Percentiles rank a stretch among this genome's conserved stretches.
These are phyloP conservation scores for Leersia perrieri DNA, from an alignment of 176 grass and related monocot genomes.

Conservation along the genomic window DNA sequence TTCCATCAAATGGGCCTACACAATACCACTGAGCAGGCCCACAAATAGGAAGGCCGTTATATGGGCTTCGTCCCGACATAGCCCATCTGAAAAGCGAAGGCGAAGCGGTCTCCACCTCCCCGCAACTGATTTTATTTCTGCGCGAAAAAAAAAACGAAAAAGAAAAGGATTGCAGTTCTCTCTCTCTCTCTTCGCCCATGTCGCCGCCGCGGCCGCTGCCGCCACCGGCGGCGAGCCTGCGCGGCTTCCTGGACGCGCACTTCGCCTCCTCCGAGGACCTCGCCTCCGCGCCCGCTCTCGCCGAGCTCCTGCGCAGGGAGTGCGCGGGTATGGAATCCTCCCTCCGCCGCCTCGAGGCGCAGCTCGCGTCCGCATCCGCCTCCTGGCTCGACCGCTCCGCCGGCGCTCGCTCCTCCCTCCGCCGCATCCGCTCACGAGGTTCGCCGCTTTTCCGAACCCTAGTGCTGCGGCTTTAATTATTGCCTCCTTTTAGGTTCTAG, in stretches of 20 bases:
- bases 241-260: conserved; percentile 46
- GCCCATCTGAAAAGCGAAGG: background rate
- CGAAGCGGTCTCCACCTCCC: background rate
- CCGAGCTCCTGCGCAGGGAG: conserved; percentile 51
- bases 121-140: background rate
- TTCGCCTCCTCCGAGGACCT: conserved; percentile 48
- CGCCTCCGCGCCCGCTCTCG: conserved; percentile 38
- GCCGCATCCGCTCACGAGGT: conserved; percentile 37
- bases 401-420: conserved; percentile 19
- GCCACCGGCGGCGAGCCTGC: conserved; percentile 30
- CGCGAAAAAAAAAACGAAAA: background rate
- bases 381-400: conserved; percentile 52
- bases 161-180: background rate
- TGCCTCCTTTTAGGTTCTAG: background rate
- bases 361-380: conserved; percentile 29
- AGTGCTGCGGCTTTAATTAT: background rate
- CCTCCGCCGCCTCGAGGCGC: conserved; percentile 39
- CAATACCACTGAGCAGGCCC: background rate
- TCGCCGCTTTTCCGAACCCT: conserved; percentile 22
- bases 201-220: background rate
- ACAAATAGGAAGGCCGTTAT: background rate
- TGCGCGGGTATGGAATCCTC: conserved; percentile 51
- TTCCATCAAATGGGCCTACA: no score
- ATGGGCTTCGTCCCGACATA: background rate
- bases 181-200: background rate